Evolutionary conservation across 2,329 filamentous ascomycete genomes (phyloP), one percentile per base, ranked within the genome.

Genomic region (Xylariales sp.): DNA sequence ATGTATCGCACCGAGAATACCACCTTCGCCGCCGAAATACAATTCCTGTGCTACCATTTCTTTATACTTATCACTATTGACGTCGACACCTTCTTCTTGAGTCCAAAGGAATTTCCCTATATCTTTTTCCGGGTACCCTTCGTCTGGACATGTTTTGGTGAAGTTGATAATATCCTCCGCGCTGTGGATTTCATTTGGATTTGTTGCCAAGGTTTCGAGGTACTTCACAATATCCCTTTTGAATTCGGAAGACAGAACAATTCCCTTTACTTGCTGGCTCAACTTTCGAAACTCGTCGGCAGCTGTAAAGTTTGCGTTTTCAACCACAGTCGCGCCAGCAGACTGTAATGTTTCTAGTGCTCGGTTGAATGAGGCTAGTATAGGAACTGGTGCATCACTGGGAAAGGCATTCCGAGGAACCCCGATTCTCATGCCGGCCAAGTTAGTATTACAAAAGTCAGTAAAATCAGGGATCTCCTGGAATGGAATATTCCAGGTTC

Each of bases 401-500:
- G 36, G 36, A 39, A 39, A 39, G 12, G 4, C 36, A 39, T 39
- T 39, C 36, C 36, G 36, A 39, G 36, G 36, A 5, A 39, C 36
- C 3, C 36, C 36, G 8, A 39, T 39, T 10, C 8, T 8, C 36
- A 39, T 39, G 8, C 36, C 36, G 36, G 36, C 12, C 8, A 39
- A 10, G 36, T 39, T 39, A 10, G 36, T 39, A 10, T 39, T 39
- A 10, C 36, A 39, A 10, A 39, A 39, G 36, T 39, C 36, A 10
- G 36, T 39, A 10, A 39, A 39, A 39, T 39, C 36, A 9, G 46
- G 46, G 10, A 48, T 48, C 18, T 48, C 12, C 2, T 48, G 46
- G 8, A 48, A 48, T 23, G 46, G n/a, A 28, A 48, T 48, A 28
- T 48, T 48, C 46, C 46, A 48, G n/a, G 45, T 48, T n/a, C 45